Percentiles rank a stretch among this genome's conserved stretches.
Conservation (phyloP, 148 eudicot genomes). For the Amaranthus palmeri region DNA sequence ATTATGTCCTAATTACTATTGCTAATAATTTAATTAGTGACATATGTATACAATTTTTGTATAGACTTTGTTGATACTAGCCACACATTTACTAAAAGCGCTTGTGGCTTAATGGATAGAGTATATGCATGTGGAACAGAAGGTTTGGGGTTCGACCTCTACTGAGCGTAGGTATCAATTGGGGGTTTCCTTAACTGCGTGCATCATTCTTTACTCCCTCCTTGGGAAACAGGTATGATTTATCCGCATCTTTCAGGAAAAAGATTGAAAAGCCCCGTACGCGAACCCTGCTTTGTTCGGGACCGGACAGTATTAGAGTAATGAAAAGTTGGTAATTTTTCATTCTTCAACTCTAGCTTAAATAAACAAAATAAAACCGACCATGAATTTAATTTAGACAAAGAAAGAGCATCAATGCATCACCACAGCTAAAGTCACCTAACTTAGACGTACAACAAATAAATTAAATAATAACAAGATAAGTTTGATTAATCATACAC, state of each 20-base stretch:
- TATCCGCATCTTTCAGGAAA: too few relatives aligned
- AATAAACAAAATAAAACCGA: slow-evolving; percentile 17
- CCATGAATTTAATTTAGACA: slow-evolving; percentile 1
- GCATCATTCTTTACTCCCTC: too few relatives aligned
- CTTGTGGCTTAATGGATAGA: too few relatives aligned
- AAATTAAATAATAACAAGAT: slow-evolving; percentile 11
- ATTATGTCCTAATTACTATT: background rate
- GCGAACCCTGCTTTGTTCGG: too few relatives aligned
- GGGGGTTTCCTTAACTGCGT: too few relatives aligned
- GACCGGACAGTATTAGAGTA: background rate
- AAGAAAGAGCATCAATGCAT: background rate
- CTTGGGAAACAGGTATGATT: too few relatives aligned
- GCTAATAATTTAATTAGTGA: background rate
- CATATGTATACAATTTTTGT: background rate
- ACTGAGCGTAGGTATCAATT: too few relatives aligned
- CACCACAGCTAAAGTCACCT: slow-evolving; percentile 18
- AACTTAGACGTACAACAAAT: slow-evolving; percentile 2
- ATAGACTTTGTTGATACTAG: too few relatives aligned
- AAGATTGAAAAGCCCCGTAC: too few relatives aligned
- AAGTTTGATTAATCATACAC: slow-evolving; percentile 10
- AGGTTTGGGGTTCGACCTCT: too few relatives aligned
- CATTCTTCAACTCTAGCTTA: background rate
- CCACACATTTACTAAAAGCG: too few relatives aligned
- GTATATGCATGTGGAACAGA: too few relatives aligned
- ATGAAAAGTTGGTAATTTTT: background rate